These are phyloP conservation scores for Globisporangium viniferum DNA, from an alignment of 352 stramenopile genomes.

Conservation along the genomic window DNA sequence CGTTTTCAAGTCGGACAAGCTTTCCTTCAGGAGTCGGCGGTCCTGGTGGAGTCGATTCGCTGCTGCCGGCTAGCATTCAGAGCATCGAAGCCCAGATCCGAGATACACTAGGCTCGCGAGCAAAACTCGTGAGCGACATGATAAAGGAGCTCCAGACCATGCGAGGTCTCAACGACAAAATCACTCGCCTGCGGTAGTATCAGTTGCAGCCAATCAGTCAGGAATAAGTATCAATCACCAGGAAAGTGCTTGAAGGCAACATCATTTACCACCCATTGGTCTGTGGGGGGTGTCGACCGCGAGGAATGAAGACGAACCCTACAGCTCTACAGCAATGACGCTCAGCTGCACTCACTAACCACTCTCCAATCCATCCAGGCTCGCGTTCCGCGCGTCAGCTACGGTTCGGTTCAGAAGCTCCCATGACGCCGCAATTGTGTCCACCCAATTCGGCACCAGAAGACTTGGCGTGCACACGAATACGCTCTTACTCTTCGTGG, in stretches of 20 bases:
- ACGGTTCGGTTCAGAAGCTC: conserved; percentile 10
- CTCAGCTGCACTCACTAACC: neutral
- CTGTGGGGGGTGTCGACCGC: neutral
- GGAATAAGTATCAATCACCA: neutral
- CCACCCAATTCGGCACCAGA: neutral
- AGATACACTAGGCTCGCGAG: conserved; percentile 27
- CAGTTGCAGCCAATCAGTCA: neutral
- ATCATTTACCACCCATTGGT: neutral
- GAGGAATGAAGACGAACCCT: neutral
- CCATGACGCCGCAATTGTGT: neutral
- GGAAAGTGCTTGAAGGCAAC: neutral
- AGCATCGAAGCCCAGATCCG: conserved; percentile 28
- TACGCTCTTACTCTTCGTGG: too few relatives aligned
- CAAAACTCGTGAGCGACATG: conserved; percentile 28
- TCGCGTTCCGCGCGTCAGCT: neutral
- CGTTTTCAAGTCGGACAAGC: conserved; percentile 8
- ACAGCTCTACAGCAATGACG: neutral
- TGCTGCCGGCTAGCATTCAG: conserved; percentile 23
- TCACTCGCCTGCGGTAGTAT: conserved; percentile 15
- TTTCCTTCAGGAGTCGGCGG: neutral
- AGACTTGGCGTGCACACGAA: conserved; percentile 13
- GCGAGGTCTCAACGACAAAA: conserved; percentile 23
- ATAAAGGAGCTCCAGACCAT: conserved; percentile 25
- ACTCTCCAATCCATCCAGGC: neutral
- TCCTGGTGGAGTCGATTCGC: conserved; percentile 13